Conservation (phyloP, 768 basidiomycete species). For the Naematelia aurantialba region DNA sequence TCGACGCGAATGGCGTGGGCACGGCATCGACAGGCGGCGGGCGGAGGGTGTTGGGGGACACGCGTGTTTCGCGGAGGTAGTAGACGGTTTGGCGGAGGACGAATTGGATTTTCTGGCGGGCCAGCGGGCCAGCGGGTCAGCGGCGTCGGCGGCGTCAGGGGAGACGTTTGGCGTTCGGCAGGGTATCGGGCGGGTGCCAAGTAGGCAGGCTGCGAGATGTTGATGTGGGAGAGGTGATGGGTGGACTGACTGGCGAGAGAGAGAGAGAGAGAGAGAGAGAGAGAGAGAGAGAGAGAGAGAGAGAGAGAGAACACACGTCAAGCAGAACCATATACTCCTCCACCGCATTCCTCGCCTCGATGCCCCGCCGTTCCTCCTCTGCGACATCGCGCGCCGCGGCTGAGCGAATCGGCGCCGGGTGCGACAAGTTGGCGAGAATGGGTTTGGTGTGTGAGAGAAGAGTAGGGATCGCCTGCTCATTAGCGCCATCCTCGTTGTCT, state of each 20-base stretch:
- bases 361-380: slow-evolving; percentile 24
- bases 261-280: not conserved
- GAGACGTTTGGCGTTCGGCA: not conserved
- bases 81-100: slow-evolving; percentile 44
- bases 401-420: slow-evolving; percentile 3
- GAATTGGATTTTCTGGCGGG: slow-evolving; percentile 42
- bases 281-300: not conserved
- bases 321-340: slow-evolving; percentile 33
- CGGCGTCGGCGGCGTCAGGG: too few species aligned
- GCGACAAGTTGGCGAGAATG: slow-evolving; percentile 27
- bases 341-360: slow-evolving; percentile 22
- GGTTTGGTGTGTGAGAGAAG: slow-evolving; percentile 35
- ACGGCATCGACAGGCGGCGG: slow-evolving; percentile 27
- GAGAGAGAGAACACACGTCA: slow-evolving; percentile 26
- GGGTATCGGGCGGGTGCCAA: not conserved
- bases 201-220: not conserved
- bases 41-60: slow-evolving; percentile 20
- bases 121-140: not conserved
- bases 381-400: not conserved
- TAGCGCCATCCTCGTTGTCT: not conserved
- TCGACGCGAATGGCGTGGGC: slow-evolving; percentile 39
- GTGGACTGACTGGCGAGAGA: too few species aligned
- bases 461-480: slow-evolving; percentile 32
- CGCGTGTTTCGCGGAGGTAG: slow-evolving; percentile 38
- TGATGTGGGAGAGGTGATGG: too few species aligned